Evolutionary conservation across 352 stramenopile species (phyloP).

Genomic region (Globisporangium solare): DNA sequence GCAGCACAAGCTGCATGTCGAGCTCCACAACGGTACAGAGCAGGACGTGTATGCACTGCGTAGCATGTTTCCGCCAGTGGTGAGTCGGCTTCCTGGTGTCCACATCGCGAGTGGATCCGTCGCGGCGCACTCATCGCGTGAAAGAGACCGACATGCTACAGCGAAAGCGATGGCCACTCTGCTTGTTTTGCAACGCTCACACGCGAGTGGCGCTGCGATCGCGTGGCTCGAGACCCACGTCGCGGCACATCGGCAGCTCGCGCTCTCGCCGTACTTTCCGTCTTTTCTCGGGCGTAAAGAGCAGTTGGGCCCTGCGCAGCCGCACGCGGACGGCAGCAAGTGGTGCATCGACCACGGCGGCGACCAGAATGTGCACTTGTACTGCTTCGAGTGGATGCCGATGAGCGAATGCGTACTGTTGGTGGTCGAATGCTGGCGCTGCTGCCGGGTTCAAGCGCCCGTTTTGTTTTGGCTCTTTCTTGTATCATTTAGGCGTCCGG

Average conservation of each 20-base stretch:
- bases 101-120: not conserved
- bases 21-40: not conserved
- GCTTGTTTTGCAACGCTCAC: not conserved
- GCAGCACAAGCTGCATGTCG: not conserved
- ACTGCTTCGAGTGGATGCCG: slow-evolving; percentile 9
- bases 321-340: not conserved
- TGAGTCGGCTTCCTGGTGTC: not conserved
- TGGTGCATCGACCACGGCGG: not conserved
- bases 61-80: not conserved
- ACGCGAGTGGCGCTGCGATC: not conserved
- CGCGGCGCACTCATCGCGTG: not conserved
- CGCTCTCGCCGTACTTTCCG: slow-evolving; percentile 4
- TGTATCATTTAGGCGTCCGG: not conserved
- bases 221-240: slow-evolving; percentile 1
- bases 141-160: not conserved
- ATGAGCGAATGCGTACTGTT: not conserved
- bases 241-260: not conserved
- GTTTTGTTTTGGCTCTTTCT: not conserved
- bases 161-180: not conserved
- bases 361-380: not conserved
- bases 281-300: slow-evolving; percentile 7
- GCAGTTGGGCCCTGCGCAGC: not conserved
- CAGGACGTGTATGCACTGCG: slow-evolving; percentile 3
- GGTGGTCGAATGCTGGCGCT: too few species aligned
- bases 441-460: too few species aligned